phyloP scores from a whole-genome alignment of 2,329 filamentous ascomycete genomes.

The Phialophora tarda region DNA sequence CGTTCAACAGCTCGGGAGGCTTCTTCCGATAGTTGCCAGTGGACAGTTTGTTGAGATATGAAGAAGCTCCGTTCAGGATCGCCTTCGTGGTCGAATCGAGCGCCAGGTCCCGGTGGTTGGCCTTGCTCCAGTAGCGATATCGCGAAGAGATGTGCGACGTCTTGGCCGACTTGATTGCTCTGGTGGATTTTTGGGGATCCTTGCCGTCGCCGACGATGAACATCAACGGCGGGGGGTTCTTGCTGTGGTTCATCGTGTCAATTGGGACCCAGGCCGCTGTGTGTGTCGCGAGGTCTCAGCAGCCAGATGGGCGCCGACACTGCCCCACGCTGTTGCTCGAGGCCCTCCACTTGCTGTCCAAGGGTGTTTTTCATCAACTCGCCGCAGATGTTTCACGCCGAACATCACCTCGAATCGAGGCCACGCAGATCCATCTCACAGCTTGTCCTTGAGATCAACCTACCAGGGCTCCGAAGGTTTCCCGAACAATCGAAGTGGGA shows the following conservation, averaged over 20 bases:
- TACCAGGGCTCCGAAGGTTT: neutral
- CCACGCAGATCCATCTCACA: neutral
- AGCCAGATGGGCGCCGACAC: too few relatives aligned
- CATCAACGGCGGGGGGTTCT: slow-evolving; percentile 24
- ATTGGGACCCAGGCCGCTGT: neutral
- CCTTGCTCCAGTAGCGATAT: slow-evolving; percentile 27
- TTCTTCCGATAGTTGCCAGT: slow-evolving; percentile 9
- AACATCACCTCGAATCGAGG: neutral
- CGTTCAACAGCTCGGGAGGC: neutral
- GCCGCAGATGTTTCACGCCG: neutral
- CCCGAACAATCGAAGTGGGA: neutral
- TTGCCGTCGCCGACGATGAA: slow-evolving; percentile 26
- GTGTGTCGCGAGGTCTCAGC: neutral
- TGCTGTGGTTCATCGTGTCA: slow-evolving; percentile 15
- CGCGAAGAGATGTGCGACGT: slow-evolving; percentile 25
- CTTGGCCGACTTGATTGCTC: slow-evolving; percentile 18
- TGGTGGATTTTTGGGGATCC: slow-evolving; percentile 10
- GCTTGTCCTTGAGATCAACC: neutral
- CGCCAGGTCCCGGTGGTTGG: slow-evolving; percentile 18
- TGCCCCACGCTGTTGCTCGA: neutral
- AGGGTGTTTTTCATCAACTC: neutral
- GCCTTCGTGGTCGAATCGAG: slow-evolving; percentile 28
- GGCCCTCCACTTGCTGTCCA: neutral
- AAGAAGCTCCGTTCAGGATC: slow-evolving; percentile 20
- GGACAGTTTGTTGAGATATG: slow-evolving; percentile 10